phyloP scores from a whole-genome alignment of 2,329 filamentous ascomycete species.

The Diaporthe helianthi region DNA sequence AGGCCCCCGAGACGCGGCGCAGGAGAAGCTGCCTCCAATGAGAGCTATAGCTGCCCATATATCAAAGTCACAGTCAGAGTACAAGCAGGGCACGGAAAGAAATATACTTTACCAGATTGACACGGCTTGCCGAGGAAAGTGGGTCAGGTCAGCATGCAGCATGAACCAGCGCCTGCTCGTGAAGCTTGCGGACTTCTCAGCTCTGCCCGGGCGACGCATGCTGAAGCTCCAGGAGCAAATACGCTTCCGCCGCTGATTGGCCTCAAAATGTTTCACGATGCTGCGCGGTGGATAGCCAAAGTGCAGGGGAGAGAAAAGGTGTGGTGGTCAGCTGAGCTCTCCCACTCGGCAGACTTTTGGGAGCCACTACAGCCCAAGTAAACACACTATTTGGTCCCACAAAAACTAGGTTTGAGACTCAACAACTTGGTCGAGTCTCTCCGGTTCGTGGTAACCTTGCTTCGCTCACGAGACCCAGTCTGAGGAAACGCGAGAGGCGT shows the following conservation, averaged over 20 bases:
- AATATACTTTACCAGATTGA: slow-evolving; percentile 15
- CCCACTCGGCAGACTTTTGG: slow-evolving; percentile 11
- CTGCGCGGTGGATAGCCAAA: slow-evolving; percentile 17
- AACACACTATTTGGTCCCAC: slow-evolving; percentile 9
- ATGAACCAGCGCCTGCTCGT: background rate
- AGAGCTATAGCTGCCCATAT: background rate
- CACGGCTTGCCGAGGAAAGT: background rate
- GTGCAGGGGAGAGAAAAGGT: slow-evolving; percentile 12
- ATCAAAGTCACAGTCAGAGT: slow-evolving; percentile 7
- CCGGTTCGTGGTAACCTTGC: background rate
- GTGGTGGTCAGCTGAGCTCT: slow-evolving; percentile 18
- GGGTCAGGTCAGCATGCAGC: slow-evolving; percentile 9
- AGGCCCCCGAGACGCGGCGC: slow-evolving; percentile 7
- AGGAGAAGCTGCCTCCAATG: slow-evolving; percentile 17
- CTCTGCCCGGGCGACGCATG: slow-evolving; percentile 5
- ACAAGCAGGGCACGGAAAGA: background rate
- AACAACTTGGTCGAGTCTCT: slow-evolving; percentile 3
- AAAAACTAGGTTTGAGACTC: slow-evolving; percentile 22
- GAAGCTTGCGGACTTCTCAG: slow-evolving; percentile 9
- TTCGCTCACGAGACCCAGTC: background rate
- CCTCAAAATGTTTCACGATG: slow-evolving; percentile 13
- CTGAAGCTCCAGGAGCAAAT: slow-evolving; percentile 3
- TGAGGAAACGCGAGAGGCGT: background rate
- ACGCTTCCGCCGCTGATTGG: slow-evolving; percentile 4
- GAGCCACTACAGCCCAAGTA: background rate